phyloP scores from a whole-genome alignment of 164 flowering plant species.

The Liquidambar formosana region DNA sequence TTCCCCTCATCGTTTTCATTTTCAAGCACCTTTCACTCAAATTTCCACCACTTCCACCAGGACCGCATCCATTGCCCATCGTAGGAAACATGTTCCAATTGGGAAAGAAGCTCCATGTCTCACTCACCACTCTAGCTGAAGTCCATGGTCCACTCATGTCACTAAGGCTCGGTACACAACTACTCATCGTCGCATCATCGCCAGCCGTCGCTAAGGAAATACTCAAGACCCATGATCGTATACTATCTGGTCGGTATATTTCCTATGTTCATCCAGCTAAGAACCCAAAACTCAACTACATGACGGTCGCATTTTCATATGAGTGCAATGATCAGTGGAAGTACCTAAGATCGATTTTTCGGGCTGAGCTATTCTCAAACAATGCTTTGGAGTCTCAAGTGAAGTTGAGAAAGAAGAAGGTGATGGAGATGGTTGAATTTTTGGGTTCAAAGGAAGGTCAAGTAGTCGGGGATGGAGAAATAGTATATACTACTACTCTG shows the following conservation, averaged over 20 bases:
- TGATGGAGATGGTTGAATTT: slow-evolving; percentile 25
- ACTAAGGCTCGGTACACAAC: no score
- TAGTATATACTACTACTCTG: slow-evolving; percentile 16
- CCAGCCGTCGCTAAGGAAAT: slow-evolving; percentile 29
- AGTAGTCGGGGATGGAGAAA: slow-evolving; percentile 21
- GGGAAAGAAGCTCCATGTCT: slow-evolving; percentile 23
- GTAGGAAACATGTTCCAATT: slow-evolving; percentile 36
- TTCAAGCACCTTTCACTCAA: neutral
- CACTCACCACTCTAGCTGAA: no score
- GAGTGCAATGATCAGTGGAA: no score
- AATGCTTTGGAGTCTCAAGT: slow-evolving; percentile 39
- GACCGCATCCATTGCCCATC: no score
- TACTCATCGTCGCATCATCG: slow-evolving; percentile 33
- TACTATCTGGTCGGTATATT: no score
- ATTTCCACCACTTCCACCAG: no score
- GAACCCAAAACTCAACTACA: neutral
- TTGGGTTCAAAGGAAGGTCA: slow-evolving; percentile 22
- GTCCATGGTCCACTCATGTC: no score
- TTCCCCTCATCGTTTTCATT: neutral
- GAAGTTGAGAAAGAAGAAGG: slow-evolving; percentile 29
- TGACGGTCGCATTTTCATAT: slow-evolving; percentile 20
- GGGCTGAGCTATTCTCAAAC: slow-evolving; percentile 34
- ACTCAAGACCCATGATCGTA: slow-evolving; percentile 28
- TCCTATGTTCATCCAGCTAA: neutral
- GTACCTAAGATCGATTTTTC: slow-evolving; percentile 33